These are phyloP conservation scores for Aschersonia sp. DNA, from an alignment of 2,329 filamentous ascomycete genomes.

Conservation along the genomic window DNA sequence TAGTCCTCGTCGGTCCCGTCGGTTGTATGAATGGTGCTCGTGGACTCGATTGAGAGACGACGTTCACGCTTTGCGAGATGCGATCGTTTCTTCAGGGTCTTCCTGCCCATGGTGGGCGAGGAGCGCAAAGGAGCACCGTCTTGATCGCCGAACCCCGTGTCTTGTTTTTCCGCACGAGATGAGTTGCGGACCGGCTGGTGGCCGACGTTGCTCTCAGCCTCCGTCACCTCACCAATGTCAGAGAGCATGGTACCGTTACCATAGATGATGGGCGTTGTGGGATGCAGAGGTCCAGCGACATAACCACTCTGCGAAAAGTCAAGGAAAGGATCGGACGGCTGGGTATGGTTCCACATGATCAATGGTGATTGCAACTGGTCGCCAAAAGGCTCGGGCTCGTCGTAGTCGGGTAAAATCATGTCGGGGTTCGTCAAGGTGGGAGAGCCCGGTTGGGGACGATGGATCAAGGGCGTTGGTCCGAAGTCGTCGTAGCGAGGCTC, in stretches of 20 bases:
- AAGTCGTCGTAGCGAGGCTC: conserved; percentile 14
- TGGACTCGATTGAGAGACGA: conserved; percentile 43
- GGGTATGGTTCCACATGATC: conserved; percentile 35
- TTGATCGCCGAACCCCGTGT: conserved; percentile 11
- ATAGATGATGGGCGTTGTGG: conserved; percentile 51
- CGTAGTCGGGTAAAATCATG: conserved; percentile 77
- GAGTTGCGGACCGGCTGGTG: conserved; percentile 23
- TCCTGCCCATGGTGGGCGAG: conserved; percentile 30
- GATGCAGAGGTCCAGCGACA: conserved; percentile 29
- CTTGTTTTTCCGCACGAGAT: conserved; percentile 8
- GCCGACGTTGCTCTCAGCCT: conserved; percentile 35
- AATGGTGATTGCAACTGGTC: conserved; percentile 34
- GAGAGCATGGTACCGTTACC: conserved; percentile 56
- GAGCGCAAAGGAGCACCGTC: conserved; percentile 21
- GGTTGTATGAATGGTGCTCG: conserved; percentile 42
- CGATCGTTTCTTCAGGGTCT: conserved; percentile 27
- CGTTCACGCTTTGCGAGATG: conserved; percentile 30
- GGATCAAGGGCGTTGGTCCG: conserved; percentile 15
- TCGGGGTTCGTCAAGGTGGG: conserved; percentile 87
- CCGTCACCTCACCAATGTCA: conserved; percentile 45
- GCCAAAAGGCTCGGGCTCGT: conserved; percentile 39
- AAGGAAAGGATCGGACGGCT: conserved; percentile 24
- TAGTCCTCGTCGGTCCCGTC: conserved; percentile 32
- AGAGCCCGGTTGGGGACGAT: conserved; percentile 46
- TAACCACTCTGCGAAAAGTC: conserved; percentile 24